These are phyloP conservation scores for Sanghuangporus sanghuang DNA, from an alignment of 1,284 basidiomycete genomes.

Conservation along the genomic window DNA sequence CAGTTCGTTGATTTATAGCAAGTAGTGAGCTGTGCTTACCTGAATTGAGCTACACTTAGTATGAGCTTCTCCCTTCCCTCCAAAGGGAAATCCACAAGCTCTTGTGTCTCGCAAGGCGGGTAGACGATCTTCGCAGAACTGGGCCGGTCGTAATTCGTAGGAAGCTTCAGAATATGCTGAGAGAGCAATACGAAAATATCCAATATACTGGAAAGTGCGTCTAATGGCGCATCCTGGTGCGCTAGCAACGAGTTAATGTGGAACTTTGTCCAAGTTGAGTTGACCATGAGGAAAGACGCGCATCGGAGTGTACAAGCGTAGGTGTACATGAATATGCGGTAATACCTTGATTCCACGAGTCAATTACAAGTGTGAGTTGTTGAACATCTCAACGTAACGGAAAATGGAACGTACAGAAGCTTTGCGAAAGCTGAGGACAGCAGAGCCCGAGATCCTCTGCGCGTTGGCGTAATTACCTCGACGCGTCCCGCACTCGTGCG, in stretches of 20 bases:
- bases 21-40: constrained; percentile 41
- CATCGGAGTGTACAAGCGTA: constrained; percentile 76
- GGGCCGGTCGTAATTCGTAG: constrained; percentile 21
- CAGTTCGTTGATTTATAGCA: not conserved
- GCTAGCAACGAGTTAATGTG: constrained; percentile 76
- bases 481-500: constrained; percentile 63
- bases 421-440: constrained; percentile 62
- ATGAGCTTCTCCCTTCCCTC: constrained; percentile 61
- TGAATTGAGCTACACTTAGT: constrained; percentile 87
- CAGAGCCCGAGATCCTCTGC: constrained; percentile 53
- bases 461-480: constrained; percentile 66
- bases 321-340: constrained; percentile 79
- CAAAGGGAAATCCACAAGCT: constrained; percentile 63
- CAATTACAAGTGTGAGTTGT: not conserved
- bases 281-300: constrained; percentile 84
- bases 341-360: constrained; percentile 59
- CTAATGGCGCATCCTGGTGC: constrained; percentile 45
- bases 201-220: constrained; percentile 33
- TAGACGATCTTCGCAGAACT: constrained; percentile 60
- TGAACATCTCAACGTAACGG: not conserved
- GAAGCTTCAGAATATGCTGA: constrained; percentile 16
- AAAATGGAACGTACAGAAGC: constrained; percentile 51
- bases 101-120: constrained; percentile 87
- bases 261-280: constrained; percentile 91
- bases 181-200: constrained; percentile 25